Evolutionary conservation across 345 rosid genomes (phyloP), one percentile per base, ranked within the genome.

Genomic region (Corchorus olitorius): DNA sequence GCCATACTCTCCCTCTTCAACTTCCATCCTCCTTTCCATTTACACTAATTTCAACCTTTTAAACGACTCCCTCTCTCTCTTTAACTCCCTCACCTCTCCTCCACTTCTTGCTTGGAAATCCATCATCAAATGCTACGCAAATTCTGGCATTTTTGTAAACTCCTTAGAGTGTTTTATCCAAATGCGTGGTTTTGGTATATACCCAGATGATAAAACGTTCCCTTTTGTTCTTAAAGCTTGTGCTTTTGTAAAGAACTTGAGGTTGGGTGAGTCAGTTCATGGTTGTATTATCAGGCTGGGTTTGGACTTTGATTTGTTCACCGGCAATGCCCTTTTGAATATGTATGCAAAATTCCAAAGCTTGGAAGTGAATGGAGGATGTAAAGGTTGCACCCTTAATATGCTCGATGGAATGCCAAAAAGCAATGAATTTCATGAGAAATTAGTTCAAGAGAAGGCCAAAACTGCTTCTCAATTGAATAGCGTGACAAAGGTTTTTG

Each of bases 301-400:
- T 8, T 37, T 88, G 83, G 91, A 83, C 60, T 79, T 77, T 50
- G 93, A 92, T 82, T 76, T 94, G 87, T 90, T 85, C 61, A 90
- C 91, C 2, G 86, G 90, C 8, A 94, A 94, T 88, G 97, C 98
- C 14, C 87, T 94, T 5, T 83, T 94, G 92, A 94, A 88, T 82
- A 91, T 94, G 97, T 92, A 94, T 5, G 90, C 91, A 1, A 92
- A 89, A 77, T 83, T 89, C 79, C 87, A 77, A 46, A 79, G 53
- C 2, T 59, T 55, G 80, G 61, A 64, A 17, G 35, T 52, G 67
- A 55, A 39, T 53, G 5, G 59, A n/a, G 83, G 61, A 8, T 16
- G 6, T 68, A 75, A 50, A 65, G 16, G 15, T 16, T 54, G 4
- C 52, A 34, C 73, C 59, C 41, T 41, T 14, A 79, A 77, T 10